A percentile compares a stretch with the other conserved stretches of the same genome.
Conservation (phyloP, 345 rosid genomes). For the Anacardium occidentale region DNA sequence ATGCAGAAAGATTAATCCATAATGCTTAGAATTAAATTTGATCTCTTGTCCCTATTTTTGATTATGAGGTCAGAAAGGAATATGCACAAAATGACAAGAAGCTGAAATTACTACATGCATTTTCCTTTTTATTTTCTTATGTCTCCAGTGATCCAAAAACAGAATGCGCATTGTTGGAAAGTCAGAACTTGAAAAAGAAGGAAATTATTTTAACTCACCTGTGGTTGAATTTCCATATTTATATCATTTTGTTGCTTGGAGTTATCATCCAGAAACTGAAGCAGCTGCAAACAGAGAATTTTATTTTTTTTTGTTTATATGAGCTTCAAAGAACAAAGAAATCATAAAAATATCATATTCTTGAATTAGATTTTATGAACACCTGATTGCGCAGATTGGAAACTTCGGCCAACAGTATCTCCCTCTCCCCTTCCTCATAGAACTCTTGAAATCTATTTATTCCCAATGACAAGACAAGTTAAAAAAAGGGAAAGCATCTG, state of each 20-base stretch:
- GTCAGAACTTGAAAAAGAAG: conserved; percentile 15
- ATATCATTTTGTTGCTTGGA: conserved; percentile 40
- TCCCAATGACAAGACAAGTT: conserved; percentile 20
- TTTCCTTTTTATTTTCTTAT: neutral
- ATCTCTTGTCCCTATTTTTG: neutral
- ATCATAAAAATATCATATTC: neutral
- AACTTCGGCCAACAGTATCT: conserved; percentile 67
- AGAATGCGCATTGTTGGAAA: neutral
- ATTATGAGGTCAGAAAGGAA: conserved; percentile 15
- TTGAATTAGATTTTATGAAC: conserved; percentile 23
- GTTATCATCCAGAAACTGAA: conserved; percentile 57
- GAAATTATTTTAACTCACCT: conserved; percentile 42
- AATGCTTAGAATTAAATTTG: conserved; percentile 1
- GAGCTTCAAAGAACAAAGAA: conserved; percentile 16
- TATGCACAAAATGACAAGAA: neutral
- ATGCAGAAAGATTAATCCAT: conserved; percentile 9
- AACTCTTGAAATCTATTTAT: conserved; percentile 80
- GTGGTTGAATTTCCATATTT: conserved; percentile 36
- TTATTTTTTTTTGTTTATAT: neutral
- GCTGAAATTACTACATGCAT: neutral
- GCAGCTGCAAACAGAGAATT: conserved; percentile 42
- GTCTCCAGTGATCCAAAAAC: neutral
- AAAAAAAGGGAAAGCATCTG: conserved; percentile 1
- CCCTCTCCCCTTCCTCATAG: conserved; percentile 96
- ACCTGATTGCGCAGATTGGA: conserved; percentile 79